Evolutionary conservation across 164 flowering plant species (phyloP), one percentile per base, ranked within the genome.

Genomic region (Kalanchoe fedtschenkoi): DNA sequence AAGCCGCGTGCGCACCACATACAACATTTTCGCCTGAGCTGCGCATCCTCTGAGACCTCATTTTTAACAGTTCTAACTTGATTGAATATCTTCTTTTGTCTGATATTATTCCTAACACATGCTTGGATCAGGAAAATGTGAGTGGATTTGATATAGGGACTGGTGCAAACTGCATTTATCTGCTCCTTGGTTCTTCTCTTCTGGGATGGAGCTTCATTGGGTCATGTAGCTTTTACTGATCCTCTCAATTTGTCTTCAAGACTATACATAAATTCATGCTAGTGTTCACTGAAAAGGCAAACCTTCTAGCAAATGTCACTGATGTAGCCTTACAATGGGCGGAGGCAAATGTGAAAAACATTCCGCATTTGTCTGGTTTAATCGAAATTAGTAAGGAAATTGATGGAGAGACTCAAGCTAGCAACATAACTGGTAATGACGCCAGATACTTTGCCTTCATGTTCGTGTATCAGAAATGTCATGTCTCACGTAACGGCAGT

Each of bases 241-340:
- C 13, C 7, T 15, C 11, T 19, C 5, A 1, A 8, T 2, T 2
- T 9, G 24, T 24, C 6, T 21, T 47, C 1, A 6, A 29, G 26
- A 43, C 33, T 9, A n/a, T n/a, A n/a, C n/a, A 5, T 32, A 21
- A 28, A n/a, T n/a, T n/a, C n/a, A n/a, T n/a, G n/a, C n/a, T n/a
- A 51, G 21, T 7, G n/a, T 21, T 21, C 29, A 21, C 6, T 14
- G 34, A 44, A 57, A 17, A 39, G 21, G 0, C 7, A 11, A 29
- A 41, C 42, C 72, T 71, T 66, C 56, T 64, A 74, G 72, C 83
- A 93, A 97, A 93, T 83, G 78, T 88, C 68, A 90, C 97, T 62
- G 88, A 84, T 67, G 81, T 87, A 32, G 97, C 97, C 37, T 38
- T 93, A 29, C 92, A 93, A 70, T 93, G 97, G 96, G 99, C 99